phyloP scores from a whole-genome alignment of 1,284 basidiomycete genomes.

The Heterobasidion occidentale region DNA sequence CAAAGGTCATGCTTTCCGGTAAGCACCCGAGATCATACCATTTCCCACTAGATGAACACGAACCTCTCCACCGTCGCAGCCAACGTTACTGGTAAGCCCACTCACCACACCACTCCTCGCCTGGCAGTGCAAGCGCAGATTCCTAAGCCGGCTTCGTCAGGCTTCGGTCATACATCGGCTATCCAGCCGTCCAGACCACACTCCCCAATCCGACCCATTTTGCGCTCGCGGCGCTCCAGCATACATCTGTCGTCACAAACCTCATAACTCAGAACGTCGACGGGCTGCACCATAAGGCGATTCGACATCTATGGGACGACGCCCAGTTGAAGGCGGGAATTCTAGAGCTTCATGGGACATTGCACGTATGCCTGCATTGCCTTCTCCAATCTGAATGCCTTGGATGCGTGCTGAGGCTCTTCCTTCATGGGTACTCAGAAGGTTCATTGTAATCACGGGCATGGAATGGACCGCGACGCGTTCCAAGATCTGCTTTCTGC shows the following conservation, averaged over 20 bases:
- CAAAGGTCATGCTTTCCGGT: slow-evolving; percentile 65
- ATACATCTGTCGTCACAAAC: slow-evolving; percentile 52
- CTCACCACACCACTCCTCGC: no score
- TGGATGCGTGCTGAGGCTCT: background rate
- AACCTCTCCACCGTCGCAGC: slow-evolving; percentile 23
- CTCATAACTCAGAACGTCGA: slow-evolving; percentile 93
- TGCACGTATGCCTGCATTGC: slow-evolving; percentile 50
- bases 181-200: slow-evolving; percentile 72
- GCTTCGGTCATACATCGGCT: slow-evolving; percentile 83
- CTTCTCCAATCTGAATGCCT: background rate
- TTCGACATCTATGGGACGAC: slow-evolving; percentile 31
- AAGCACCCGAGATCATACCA: slow-evolving; percentile 12
- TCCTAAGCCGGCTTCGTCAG: slow-evolving; percentile 22
- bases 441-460: slow-evolving; percentile 69
- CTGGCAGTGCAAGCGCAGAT: no score
- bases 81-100: slow-evolving; percentile 64
- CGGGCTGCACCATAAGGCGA: slow-evolving; percentile 78
- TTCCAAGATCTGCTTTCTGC: slow-evolving; percentile 72
- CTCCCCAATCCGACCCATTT: slow-evolving; percentile 84
- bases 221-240: slow-evolving; percentile 75
- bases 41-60: background rate
- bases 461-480: slow-evolving; percentile 53
- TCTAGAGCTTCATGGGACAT: slow-evolving; percentile 83
- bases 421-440: slow-evolving; percentile 32
- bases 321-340: slow-evolving; percentile 37